Evolutionary conservation across 805 yeast species (phyloP), one percentile per base, ranked within the genome.

Genomic region (Ogataea zsoltii): DNA sequence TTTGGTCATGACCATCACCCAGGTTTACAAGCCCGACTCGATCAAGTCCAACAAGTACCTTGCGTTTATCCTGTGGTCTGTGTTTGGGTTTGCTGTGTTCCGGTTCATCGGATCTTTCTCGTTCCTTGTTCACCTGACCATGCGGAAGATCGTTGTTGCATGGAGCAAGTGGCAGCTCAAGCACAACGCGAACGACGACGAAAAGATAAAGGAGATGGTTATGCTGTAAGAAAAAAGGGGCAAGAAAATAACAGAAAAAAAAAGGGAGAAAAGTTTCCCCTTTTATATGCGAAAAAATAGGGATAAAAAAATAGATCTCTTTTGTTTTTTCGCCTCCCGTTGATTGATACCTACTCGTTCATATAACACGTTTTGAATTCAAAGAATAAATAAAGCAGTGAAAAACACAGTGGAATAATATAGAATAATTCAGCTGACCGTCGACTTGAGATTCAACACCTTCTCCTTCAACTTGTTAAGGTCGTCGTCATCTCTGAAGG

Each of bases 31-130:
- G 7, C 78, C 91, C 2, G 83, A 82, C 42, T 77, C 85, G 33
- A 77, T 83, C 19, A 70, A 73, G 37, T 73, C 80, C 16, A 91
- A 94, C 70, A 78, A 77, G 44, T 94, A 94, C 63, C 70, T 92
- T 57, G 83, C 84, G 21, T 82, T 89, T 60, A 88, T 94, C 56
- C 71, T 94, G 49, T 91, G 97, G 97, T 77, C 92, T 9, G 97
- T 92, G 45, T 96, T 97, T 2, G 83, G 78, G 0, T 74, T 94
- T 56, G 85, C 98, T 0, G 69, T 81, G 4, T 77, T 90, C 66
- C 79, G 98, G 67, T 96, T 91, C 1, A 44, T 77, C 23, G 99
- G 98, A 1, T 88, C 97, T 0, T 57, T 81, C 33, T 76, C 82
- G 1, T 94, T 83, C 69, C 72, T 94, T 57, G 32, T 76, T 10